Percentiles rank a stretch among this genome's conserved stretches.
Conservation (phyloP, 805 yeast genomes). For the Wickerhamomyces strasburgensis region DNA sequence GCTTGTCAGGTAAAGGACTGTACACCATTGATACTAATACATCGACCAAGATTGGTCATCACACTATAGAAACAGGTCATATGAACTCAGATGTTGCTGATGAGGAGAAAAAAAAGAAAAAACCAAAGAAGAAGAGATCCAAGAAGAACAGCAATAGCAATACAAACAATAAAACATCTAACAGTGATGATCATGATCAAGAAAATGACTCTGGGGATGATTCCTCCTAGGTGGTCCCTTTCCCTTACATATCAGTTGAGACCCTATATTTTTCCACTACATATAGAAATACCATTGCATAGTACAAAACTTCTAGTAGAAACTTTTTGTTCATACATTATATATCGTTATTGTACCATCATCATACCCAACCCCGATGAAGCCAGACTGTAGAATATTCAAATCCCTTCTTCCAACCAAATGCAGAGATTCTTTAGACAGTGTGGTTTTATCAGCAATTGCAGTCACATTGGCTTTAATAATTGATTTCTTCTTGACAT, state of each 20-base stretch:
- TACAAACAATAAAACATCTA: neutral
- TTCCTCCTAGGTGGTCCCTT: conserved; percentile 4
- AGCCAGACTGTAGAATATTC: conserved; percentile 15
- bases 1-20: no score
- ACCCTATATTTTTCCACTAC: neutral
- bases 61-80: no score
- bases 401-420: conserved; percentile 21
- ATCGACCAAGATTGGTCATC: no score
- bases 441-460: conserved; percentile 1
- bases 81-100: neutral
- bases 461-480: conserved; percentile 29
- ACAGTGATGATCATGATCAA: conserved; percentile 4
- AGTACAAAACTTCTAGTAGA: no score
- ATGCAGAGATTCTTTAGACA: no score
- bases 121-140: conserved; percentile 14
- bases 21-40: no score
- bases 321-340: conserved; percentile 9
- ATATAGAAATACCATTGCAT: neutral
- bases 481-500: conserved; percentile 22
- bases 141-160: neutral
- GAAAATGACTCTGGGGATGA: conserved; percentile 7
- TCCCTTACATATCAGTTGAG: no score
- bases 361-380: conserved; percentile 47
- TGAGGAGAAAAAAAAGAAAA: conserved; percentile 10
- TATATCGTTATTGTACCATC: conserved; percentile 49